A percentile compares a stretch with the other conserved stretches of the same genome.
Conservation (phyloP, 1,284 basidiomycete genomes). For the Rhodofomes roseus region DNA sequence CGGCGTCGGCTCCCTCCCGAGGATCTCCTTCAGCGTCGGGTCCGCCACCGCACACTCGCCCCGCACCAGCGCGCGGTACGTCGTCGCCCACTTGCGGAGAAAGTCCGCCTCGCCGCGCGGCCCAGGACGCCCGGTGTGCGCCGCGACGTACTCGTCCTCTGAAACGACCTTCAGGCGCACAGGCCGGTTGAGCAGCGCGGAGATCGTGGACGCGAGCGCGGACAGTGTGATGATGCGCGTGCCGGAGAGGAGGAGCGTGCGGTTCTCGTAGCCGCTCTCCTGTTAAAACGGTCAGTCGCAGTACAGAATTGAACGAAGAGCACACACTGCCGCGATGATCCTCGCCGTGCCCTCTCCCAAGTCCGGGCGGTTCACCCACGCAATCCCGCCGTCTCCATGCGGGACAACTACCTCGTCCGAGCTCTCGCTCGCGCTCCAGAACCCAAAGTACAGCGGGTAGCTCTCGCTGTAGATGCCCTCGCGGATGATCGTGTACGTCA, state of each 20-base stretch:
- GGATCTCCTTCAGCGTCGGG: constrained; percentile 21
- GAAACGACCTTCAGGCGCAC: constrained; percentile 22
- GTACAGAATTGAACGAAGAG: neutral
- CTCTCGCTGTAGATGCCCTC: constrained; percentile 39
- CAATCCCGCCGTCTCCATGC: constrained; percentile 29
- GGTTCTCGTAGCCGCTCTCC: constrained; percentile 26
- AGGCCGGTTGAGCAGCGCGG: constrained; percentile 18
- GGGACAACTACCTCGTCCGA: constrained; percentile 24
- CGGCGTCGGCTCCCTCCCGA: constrained; percentile 25
- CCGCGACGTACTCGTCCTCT: constrained; percentile 27
- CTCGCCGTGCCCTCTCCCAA: constrained; percentile 32
- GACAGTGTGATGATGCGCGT: constrained; percentile 21
- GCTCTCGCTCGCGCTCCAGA: constrained; percentile 19
- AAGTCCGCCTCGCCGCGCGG: constrained; percentile 24
- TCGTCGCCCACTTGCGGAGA: constrained; percentile 29
- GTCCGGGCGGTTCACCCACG: constrained; percentile 30
- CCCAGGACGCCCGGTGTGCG: constrained; percentile 15
- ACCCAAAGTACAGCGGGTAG: constrained; percentile 34
- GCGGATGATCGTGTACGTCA: constrained; percentile 33
- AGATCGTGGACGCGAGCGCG: constrained; percentile 21
- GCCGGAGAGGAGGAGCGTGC: constrained; percentile 27
- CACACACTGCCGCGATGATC: constrained; percentile 23
- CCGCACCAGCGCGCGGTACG: constrained; percentile 23
- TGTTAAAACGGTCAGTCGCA: neutral
- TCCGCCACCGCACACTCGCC: constrained; percentile 28